Conservation (phyloP, 495 filamentous ascomycete genomes). For the Neurospora africana region DNA sequence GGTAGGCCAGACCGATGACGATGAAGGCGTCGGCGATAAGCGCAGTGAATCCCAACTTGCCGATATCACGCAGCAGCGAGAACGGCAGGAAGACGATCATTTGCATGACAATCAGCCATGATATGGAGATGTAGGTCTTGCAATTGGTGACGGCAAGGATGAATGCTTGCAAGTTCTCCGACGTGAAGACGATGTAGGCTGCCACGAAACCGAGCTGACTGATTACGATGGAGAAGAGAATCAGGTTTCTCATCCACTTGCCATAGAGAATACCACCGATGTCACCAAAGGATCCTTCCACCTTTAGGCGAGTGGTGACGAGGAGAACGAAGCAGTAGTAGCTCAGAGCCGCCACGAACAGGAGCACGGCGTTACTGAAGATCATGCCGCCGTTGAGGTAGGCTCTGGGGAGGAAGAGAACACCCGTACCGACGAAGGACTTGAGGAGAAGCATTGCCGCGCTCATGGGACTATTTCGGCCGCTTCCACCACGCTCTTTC, state of each 20-base stretch:
- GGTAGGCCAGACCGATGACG: conserved; percentile 77
- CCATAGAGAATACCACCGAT: conserved; percentile 91
- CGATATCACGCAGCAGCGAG: conserved; percentile 88
- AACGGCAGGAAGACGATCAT: conserved; percentile 88
- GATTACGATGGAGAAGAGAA: conserved; percentile 81
- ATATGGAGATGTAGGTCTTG: conserved; percentile 68
- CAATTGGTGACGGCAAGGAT: conserved; percentile 75
- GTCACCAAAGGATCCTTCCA: conserved; percentile 88
- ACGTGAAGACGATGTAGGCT: conserved; percentile 97
- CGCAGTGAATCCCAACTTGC: conserved; percentile 83
- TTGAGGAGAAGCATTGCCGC: conserved; percentile 81
- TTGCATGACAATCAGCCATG: conserved; percentile 83
- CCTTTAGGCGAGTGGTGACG: conserved; percentile 71
- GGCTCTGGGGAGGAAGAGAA: conserved; percentile 89
- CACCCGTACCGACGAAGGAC: conserved; percentile 94
- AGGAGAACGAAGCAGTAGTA: conserved; percentile 96
- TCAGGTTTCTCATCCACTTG: conserved; percentile 74
- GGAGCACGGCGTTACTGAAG: conserved; percentile 82
- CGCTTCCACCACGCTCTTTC: conserved; percentile 59
- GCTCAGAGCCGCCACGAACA: conserved; percentile 71
- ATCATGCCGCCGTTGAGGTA: conserved; percentile 94
- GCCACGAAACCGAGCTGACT: conserved; percentile 92
- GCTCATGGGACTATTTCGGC: conserved; percentile 58
- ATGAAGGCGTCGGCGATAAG: conserved; percentile 92
- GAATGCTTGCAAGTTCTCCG: conserved; percentile 91